Evolutionary conservation across 78 protist species (phyloP).

Genomic region (slime mould (Dictyostelium discoideum)): DNA sequence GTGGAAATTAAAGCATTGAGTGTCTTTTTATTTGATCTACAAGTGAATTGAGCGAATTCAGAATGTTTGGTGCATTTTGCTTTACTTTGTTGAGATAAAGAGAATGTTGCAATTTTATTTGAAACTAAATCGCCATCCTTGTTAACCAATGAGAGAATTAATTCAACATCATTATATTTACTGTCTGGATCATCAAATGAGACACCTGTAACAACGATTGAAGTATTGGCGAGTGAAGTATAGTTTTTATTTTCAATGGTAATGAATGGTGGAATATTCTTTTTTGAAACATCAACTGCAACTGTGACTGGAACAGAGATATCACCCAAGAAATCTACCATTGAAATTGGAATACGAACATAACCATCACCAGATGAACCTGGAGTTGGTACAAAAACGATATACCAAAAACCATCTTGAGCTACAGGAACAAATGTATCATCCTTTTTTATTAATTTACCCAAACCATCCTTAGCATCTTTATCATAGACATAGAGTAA

Average conservation of each 20-base stretch:
- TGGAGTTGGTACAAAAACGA: neutral
- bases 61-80: neutral
- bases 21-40: neutral
- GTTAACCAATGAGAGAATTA: neutral
- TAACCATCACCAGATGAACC: neutral
- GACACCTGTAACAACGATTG: neutral
- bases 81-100: neutral
- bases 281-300: neutral
- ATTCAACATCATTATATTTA: neutral
- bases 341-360: neutral
- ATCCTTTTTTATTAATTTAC: neutral
- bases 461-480: neutral
- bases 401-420: neutral
- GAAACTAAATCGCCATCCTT: neutral
- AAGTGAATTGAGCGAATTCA: neutral
- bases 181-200: conserved; percentile 24
- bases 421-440: neutral
- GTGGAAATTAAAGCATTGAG: neutral
- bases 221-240: neutral
- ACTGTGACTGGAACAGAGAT: neutral
- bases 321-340: neutral
- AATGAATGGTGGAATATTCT: conserved; percentile 18
- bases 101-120: neutral
- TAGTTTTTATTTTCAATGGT: neutral
- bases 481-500: neutral